Evolutionary conservation across 805 yeast genomes (phyloP), one percentile per base, ranked within the genome.

Genomic region (Nakazawaea populi): DNA sequence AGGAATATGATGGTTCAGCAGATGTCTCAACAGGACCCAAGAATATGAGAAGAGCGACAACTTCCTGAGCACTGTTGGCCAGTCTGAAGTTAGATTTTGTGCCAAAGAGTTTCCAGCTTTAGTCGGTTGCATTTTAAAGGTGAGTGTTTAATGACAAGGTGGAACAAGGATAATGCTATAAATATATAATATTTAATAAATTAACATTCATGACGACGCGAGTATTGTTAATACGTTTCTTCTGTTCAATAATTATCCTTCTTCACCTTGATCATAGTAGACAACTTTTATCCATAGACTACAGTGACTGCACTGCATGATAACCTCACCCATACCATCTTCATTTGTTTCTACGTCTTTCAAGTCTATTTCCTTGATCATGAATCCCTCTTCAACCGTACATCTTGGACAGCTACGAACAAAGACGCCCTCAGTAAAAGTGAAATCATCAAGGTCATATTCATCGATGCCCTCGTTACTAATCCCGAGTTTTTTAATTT

Each of bases 201-300:
- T 32, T 32, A 9, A 40, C 29, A 40, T 24, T 40, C 14, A 40
- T 24, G 31, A 24, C 43, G 4, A 18, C 24, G 24, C 24, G 24
- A 18, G 24, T 18, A 18, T 3, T 18, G 24, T 18, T 31, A 38
- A 46, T 39, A 44, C 1, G 35, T 36, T 8, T 30, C 30, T 10
- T 5, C 10, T 32, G 3, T 37, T 42, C 37, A 10, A n/a, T 18
- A 43, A 10, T 18, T 32, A 18, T 6, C 28, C 41, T 39, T 28
- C 12, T 27, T 62, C 64, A 6, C 61, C 65, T 29, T 57, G 70
- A 55, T 81, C 90, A 56, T 73, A 80, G 60, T 84, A 88, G 55
- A 73, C 75, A 1, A 92, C 90, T 47, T 81, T 80, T 29, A 92
- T 66, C 96, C 97, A 92, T 32, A 90, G 63, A 63, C 96, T 87